phyloP scores from a whole-genome alignment of 495 filamentous ascomycete species.

The Astrocystis sublimbata region DNA sequence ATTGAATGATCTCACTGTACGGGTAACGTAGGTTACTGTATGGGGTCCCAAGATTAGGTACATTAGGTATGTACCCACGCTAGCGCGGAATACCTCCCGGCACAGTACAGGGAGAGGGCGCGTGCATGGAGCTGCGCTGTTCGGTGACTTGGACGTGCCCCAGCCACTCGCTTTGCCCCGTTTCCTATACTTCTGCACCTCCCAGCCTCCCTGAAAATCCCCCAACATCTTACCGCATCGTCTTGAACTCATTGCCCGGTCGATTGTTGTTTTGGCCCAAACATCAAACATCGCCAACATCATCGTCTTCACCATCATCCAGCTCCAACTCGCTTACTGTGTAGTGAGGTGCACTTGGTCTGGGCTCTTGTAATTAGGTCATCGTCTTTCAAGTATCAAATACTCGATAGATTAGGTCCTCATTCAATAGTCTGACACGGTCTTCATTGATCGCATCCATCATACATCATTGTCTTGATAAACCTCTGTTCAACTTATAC shows the following conservation, averaged over 20 bases:
- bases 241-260: constrained; percentile 15
- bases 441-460: neutral
- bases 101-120: neutral
- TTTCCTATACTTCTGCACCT: constrained; percentile 5
- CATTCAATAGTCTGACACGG: neutral
- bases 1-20: too few relatives aligned
- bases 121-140: constrained; percentile 14
- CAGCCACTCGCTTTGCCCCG: constrained; percentile 22
- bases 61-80: constrained; percentile 1
- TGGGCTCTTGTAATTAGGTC: neutral
- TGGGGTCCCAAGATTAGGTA: neutral
- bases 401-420: constrained; percentile 19
- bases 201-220: constrained; percentile 15
- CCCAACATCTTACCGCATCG: constrained; percentile 13
- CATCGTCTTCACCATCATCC: neutral
- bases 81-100: neutral
- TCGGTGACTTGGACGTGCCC: constrained; percentile 22
- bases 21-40: neutral
- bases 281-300: constrained; percentile 5
- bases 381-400: constrained; percentile 10
- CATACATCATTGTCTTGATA: constrained; percentile 9
- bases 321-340: neutral
- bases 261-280: constrained; percentile 11
- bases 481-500: neutral
- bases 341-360: neutral